Conservation (phyloP, 2,329 filamentous ascomycete genomes). For the Cephalotrichum gorgonifer region DNA sequence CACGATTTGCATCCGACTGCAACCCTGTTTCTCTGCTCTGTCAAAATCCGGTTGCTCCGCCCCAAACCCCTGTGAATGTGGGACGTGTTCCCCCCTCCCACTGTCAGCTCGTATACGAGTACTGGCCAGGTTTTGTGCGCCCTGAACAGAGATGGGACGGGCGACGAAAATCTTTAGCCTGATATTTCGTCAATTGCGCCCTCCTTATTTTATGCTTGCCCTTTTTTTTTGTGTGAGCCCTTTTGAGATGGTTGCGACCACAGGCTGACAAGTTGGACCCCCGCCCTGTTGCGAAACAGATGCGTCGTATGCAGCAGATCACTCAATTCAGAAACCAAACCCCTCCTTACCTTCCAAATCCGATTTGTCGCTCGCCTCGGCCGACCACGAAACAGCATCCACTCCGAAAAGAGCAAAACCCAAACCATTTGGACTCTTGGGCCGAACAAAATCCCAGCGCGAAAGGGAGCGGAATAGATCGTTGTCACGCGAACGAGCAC, state of each 20-base stretch:
- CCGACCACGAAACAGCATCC: slow-evolving; percentile 29
- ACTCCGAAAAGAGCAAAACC: slow-evolving; percentile 36
- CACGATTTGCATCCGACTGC: neutral
- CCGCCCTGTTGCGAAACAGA: slow-evolving; percentile 13
- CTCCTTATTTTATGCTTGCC: neutral
- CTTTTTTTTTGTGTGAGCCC: slow-evolving; percentile 2
- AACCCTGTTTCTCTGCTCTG: neutral
- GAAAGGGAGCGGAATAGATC: slow-evolving; percentile 32
- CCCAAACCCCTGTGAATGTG: neutral
- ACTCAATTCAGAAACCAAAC: slow-evolving; percentile 25
- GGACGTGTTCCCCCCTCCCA: neutral
- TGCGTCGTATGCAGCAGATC: slow-evolving; percentile 19
- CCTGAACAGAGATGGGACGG: too few relatives aligned
- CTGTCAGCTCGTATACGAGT: too few relatives aligned
- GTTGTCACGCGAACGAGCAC: neutral
- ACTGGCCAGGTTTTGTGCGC: too few relatives aligned
- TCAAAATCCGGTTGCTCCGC: neutral
- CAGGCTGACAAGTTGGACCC: slow-evolving; percentile 8
- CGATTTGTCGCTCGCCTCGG: slow-evolving; percentile 41
- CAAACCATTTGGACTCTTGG: slow-evolving; percentile 43
- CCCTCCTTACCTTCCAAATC: slow-evolving; percentile 36
- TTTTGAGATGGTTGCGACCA: neutral
- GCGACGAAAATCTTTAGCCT: neutral
- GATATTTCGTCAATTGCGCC: neutral
- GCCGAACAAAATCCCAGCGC: slow-evolving; percentile 39